phyloP scores from a whole-genome alignment of 2,329 filamentous ascomycete species.

The Trichoderma gracile region DNA sequence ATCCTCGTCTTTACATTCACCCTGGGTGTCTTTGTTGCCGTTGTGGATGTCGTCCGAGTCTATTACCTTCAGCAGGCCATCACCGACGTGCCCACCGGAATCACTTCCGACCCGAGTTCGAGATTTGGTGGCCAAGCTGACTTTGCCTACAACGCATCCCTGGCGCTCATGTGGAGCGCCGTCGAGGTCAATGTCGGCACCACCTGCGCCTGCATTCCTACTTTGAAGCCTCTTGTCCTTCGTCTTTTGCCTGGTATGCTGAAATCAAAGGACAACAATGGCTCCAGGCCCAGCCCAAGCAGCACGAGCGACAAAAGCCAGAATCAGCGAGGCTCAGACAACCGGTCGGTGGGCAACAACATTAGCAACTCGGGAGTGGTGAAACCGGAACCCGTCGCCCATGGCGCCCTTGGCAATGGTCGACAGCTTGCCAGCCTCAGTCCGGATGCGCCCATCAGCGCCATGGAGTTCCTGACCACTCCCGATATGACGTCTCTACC shows the following conservation, averaged over 20 bases:
- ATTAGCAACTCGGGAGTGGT: conserved; percentile 28
- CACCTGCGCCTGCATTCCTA: conserved; percentile 89
- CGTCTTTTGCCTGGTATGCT: conserved; percentile 60
- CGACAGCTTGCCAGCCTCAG: not conserved
- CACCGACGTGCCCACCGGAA: conserved; percentile 42
- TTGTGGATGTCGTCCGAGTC: conserved; percentile 86
- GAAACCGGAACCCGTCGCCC: conserved; percentile 32
- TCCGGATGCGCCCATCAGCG: conserved; percentile 30
- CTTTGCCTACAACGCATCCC: conserved; percentile 73
- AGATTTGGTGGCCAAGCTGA: conserved; percentile 55
- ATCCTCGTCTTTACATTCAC: conserved; percentile 85
- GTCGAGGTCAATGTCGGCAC: conserved; percentile 91
- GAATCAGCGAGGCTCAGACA: conserved; percentile 36
- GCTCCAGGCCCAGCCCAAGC: conserved; percentile 32
- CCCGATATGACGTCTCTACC: conserved; percentile 37
- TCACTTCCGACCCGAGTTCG: conserved; percentile 42
- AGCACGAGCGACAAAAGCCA: conserved; percentile 34
- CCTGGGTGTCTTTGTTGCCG: conserved; percentile 81
- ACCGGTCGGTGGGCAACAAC: conserved; percentile 31
- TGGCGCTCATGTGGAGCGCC: conserved; percentile 91
- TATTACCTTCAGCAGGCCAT: conserved; percentile 82
- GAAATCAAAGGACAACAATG: conserved; percentile 49
- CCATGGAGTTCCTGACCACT: conserved; percentile 51
- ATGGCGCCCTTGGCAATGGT: not conserved
- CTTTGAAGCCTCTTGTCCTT: conserved; percentile 80